Evolutionary conservation across 768 basidiomycete species (phyloP).

Genomic region (Suillus spraguei): DNA sequence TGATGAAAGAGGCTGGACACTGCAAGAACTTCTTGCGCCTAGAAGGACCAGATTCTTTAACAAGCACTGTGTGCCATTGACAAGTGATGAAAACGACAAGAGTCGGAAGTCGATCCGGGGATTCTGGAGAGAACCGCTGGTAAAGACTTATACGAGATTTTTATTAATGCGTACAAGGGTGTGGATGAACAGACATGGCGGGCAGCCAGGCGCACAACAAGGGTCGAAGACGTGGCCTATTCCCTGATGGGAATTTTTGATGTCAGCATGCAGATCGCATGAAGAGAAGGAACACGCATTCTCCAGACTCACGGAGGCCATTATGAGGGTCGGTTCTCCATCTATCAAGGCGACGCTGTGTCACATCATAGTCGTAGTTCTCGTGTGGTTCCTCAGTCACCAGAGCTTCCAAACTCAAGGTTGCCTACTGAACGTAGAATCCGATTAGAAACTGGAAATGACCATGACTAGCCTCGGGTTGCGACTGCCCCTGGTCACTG

Average conservation of each 20-base stretch:
- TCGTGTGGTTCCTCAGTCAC: neutral
- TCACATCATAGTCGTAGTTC: neutral
- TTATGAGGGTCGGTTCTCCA: conserved; percentile 11
- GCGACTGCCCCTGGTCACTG: neutral
- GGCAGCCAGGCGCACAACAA: neutral
- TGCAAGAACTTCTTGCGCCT: conserved; percentile 32
- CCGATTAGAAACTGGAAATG: neutral
- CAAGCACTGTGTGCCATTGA: conserved; percentile 24
- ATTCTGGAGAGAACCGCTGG: neutral
- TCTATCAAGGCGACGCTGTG: neutral
- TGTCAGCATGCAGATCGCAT: conserved; percentile 13
- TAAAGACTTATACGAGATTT: neutral
- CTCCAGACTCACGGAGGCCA: conserved; percentile 23
- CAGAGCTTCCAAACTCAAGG: neutral
- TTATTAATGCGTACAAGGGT: neutral
- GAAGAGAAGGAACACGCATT: conserved; percentile 34
- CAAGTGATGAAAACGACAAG: conserved; percentile 18
- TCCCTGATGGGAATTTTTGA: neutral
- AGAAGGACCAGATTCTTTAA: conserved; percentile 27
- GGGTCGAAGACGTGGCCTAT: neutral
- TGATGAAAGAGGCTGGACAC: conserved; percentile 19
- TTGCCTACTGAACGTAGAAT: conserved; percentile 1
- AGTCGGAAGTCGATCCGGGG: neutral
- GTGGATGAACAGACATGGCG: conserved; percentile 11
- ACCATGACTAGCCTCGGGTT: neutral